phyloP scores from a whole-genome alignment of 2,329 filamentous ascomycete genomes.

The Diaporthe sp. region DNA sequence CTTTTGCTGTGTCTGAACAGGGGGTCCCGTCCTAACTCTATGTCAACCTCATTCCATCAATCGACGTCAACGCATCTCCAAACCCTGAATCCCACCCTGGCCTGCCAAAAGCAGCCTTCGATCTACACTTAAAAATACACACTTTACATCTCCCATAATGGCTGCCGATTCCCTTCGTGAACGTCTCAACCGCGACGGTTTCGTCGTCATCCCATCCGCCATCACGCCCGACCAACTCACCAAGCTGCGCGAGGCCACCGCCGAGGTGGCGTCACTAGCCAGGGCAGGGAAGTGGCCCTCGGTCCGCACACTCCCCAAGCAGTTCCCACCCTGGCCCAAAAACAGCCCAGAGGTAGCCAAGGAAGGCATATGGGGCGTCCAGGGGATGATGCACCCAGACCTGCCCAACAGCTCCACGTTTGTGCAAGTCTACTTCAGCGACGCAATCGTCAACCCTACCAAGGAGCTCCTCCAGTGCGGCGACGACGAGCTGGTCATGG shows the following conservation, averaged over 20 bases:
- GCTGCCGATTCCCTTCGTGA: conserved; percentile 32
- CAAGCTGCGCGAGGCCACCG: conserved; percentile 69
- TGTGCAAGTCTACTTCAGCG: conserved; percentile 77
- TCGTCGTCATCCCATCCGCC: conserved; percentile 76
- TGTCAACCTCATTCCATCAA: conserved; percentile 27
- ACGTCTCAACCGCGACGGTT: conserved; percentile 49
- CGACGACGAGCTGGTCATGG: conserved; percentile 80
- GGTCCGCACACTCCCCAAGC: conserved; percentile 86
- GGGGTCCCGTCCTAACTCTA: conserved; percentile 13
- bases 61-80: not conserved
- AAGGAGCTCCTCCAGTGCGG: conserved; percentile 68
- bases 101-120: not conserved
- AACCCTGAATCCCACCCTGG: not conserved
- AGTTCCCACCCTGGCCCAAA: conserved; percentile 83
- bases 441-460: conserved; percentile 70
- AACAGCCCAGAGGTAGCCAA: conserved; percentile 44
- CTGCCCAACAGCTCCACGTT: conserved; percentile 58
- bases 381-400: conserved; percentile 36
- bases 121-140: not conserved
- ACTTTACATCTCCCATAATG: not conserved
- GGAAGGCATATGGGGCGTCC: conserved; percentile 77
- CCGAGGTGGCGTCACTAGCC: conserved; percentile 67
- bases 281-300: conserved; percentile 81
- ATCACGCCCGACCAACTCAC: conserved; percentile 66
- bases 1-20: not conserved